Evolutionary conservation across 768 basidiomycete genomes (phyloP), one percentile per base, ranked within the genome.

Genomic region (Albatrellus ellisii): DNA sequence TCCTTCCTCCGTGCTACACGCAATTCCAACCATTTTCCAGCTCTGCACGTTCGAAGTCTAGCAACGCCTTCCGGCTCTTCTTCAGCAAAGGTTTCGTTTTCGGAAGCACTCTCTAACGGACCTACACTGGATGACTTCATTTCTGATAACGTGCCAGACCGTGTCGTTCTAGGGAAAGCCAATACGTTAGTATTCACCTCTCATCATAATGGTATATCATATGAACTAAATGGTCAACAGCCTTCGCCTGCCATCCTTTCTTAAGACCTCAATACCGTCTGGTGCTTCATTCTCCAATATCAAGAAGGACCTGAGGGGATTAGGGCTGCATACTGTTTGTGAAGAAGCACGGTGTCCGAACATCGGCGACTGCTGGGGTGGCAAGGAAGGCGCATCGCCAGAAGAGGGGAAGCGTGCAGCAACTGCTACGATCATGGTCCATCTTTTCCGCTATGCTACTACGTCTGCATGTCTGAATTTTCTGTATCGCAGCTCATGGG

Each of bases 311-410:
- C 69, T 99, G 11, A 70, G 95, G 40, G 94, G 92, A 2, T 72
- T 99, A 2, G 75, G 75, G 6, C 66, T 99, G 36, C 90, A 95
- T 55, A 99, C 95, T 0, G 95, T 99, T 2, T 99, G 95, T 55
- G 95, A 99, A 61, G 95, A 99, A 59, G 95, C 95, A 26, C 73
- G 92, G 48, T 99, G 95, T 67, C 95, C 95, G 0, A 99, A 99
- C 55, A 97, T 99, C 43, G 95, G 94, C n/a, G 94, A 98, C 55
- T 99, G 95, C 55, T 99, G 95, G 95, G 90, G 95, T 31, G 91
- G 91, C 7, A 79, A 78, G 53, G 67, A 73, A 25, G 73, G 68
- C 36, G 67, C 60, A 31, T 75, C 72, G 6, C 77, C 79, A 40
- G 73, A 72, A 44, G 83, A 85, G 42, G 80, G 77, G 24, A 78